Base-by-base conservation (phyloP, 2,329 filamentous ascomycete species). In the Pestalotiopsis sp. region DNA sequence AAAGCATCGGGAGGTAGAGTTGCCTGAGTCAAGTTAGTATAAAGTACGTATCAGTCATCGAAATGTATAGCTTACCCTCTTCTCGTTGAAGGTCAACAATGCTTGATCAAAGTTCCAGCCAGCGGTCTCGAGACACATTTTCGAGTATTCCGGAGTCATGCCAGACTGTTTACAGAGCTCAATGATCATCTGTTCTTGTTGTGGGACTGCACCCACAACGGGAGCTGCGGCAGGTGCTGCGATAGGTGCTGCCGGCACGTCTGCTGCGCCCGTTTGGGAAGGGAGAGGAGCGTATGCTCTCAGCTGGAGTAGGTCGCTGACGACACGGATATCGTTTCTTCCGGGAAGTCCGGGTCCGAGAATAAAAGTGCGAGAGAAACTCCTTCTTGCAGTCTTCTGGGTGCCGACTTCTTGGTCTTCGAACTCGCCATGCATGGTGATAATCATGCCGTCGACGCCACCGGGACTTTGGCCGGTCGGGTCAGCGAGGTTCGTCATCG, bases 391-490 rank as follows among this genome's bases (percentile, higher is more conserved):
- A 58, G 86, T 87, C 59, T 87, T 85, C 62, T 86, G 83, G 25
- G 85, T 86, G 17, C 80, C 80, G 3, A 82, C 78, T 72, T 92
- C 88, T 20, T 91, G 83, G 77, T 97, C 94, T 63, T 95, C 90
- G 70, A 94, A 97, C 75, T 95, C 92, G 71, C 94, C 93, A 74
- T 96, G 92, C n/a, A 95, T 86, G 7, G 88, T 91, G 72, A 97
- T 88, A 64, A 93, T 86, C 72, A 97, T 87, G 7, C 94, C 94
- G 71, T 93, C 92, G 23, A 95, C 93, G 4, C 93, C 93, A 23
- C 83, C 82, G 1, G 82, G 78, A 70, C 85, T 91, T 71, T 91
- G 85, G 1, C 90, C 89, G 13, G 86, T 87, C 2, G 90, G 90
- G 74, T 97, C 94, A 2, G 87, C 86, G 27, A 97, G 85, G 41